Evolutionary conservation across 371 early-diverging fungal species (phyloP), one percentile per base, ranked within the genome.

Genomic region (Mucor racemosus): DNA sequence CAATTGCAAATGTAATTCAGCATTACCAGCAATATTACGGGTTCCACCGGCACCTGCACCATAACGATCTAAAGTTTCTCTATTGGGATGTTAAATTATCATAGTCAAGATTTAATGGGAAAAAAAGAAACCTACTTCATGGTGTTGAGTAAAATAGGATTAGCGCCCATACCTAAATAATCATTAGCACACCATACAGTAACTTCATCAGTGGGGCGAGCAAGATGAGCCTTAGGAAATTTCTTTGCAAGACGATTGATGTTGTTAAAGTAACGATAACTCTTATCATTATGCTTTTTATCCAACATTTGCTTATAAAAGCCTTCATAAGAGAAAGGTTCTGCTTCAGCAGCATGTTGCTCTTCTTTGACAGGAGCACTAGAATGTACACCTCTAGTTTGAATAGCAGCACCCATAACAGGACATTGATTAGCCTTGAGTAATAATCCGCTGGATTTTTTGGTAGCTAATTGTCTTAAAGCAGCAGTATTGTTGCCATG

Each of bases 141-240:
- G 44, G 90, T 84, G 19, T 95, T 91, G 33, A 91, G 81, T 42
- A 98, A 94, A 13, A 86, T 76, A 14, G 95, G 95, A 78, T 91
- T 90, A 80, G 93, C 91, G 55, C 91, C 88, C 95, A 96, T 96
- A 46, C 98, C 99, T 58, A 99, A 87, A 77, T 99, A 99, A 78
- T 99, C 99, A 85, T 99, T 99, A 70, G 95, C 93, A 83, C 99
- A 99, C 99, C 99, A 99, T 54, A 99, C 99, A 10, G 97, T 96
- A 50, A 99, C 98, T 74, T 90, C 83, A 69, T 95, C 92, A 17
- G 91, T 86, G 55, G 84, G 78, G 59, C 90, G 90, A 33, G 92
- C 94, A 33, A 97, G 95, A 81, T 97, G 98, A 35, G 99, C 99
- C 60, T 83, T 87, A 53, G 99, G 99, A 77, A 90, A 98, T 68